Evolutionary conservation across 345 rosid genomes (phyloP).

Genomic region (Populus alba): DNA sequence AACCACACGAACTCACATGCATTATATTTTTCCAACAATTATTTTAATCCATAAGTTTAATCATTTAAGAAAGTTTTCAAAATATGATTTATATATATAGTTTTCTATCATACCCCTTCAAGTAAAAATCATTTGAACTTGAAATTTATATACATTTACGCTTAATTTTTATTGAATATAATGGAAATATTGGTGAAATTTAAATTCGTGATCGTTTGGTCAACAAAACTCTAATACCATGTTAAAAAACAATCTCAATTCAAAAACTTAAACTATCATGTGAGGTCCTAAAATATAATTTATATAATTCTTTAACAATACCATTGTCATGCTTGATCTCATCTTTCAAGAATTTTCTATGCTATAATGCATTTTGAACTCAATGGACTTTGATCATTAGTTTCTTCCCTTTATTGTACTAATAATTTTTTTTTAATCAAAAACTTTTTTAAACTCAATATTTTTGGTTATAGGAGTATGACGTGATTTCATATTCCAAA

Average conservation of each 20-base stretch:
- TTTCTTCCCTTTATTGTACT: neutral
- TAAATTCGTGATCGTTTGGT: too few relatives aligned
- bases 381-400: neutral
- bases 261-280: accelerated
- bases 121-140: too few relatives aligned
- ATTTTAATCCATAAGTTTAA: too few relatives aligned
- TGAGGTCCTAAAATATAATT: accelerated
- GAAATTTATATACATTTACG: too few relatives aligned
- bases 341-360: neutral
- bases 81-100: too few relatives aligned
- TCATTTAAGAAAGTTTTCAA: accelerated
- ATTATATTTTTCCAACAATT: too few relatives aligned
- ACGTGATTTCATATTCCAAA: slow-evolving; percentile 1
- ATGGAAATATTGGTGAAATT: too few relatives aligned
- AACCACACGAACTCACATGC: neutral
- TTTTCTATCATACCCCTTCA: accelerated
- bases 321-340: neutral
- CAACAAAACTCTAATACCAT: too few relatives aligned
- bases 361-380: neutral
- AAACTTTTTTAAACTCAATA: neutral
- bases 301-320: too few relatives aligned
- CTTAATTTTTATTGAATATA: too few relatives aligned
- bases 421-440: neutral
- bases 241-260: too few relatives aligned
- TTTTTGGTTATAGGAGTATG: neutral